Base-by-base conservation (phyloP, 148 eudicot species). In the Pharnaceum exiguum region DNA sequence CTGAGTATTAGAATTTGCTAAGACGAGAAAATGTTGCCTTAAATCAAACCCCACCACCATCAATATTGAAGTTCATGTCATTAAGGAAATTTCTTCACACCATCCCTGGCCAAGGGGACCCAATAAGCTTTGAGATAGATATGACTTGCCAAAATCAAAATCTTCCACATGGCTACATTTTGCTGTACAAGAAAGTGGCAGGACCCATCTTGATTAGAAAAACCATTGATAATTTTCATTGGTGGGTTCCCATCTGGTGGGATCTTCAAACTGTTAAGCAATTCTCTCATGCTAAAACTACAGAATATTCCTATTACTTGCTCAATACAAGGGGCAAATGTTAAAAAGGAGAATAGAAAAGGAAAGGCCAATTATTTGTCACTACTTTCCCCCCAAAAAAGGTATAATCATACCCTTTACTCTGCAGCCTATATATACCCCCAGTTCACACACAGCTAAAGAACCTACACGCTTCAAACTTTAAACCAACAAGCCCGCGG, bases 201-300 rank as follows among this genome's bases (percentile, higher is more conserved):
- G 63, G 80, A 59, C 62, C 74, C 74, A 64, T 54, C 9, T 77
- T 57, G 77, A 73, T 44, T 55, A 59, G 66, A 58, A 72, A 66
- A 61, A 55, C 78, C 63, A 77, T 66, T 66, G 66, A 28, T 13
- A 28, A 30, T 31, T 62, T 39, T 30, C 54, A 27, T 69, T 51
- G 46, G 67, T 61, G 62, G 66, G 61, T 50, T 63, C 28, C 33
- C 37, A 60, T 51, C 30, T 54, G 43, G 56, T 46, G 60, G 59
- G 51, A 69, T 63, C 35, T 46, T 54, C 56, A 29, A 55, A 47
- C 53, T 50, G 51, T 46, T 46, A 36, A 45, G 33, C 40, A 28
- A 35, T 28, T 37, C 7, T 18, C 47, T 8, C 36, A 26, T 18
- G 55, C 47, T 18, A 36, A 60, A 51, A 38, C 27, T 9, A 24